A percentile compares a stretch with the other conserved stretches of the same genome.
Evolutionary conservation across 106 monocot genomes (phyloP).

Genomic region (Apostasia ramifera): DNA sequence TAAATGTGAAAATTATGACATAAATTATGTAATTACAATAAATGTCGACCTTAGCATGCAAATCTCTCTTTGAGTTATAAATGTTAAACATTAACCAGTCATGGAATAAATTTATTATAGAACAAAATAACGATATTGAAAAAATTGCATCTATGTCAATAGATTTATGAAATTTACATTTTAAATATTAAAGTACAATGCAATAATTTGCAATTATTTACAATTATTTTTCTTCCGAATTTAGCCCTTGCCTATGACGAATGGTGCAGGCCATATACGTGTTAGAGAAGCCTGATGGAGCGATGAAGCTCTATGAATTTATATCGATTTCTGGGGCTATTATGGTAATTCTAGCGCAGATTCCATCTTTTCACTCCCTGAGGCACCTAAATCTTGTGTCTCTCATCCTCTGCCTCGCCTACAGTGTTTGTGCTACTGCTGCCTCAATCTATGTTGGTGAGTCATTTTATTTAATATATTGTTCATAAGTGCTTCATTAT

Average conservation of each 20-base stretch:
- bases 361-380: conserved; percentile 79
- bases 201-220: background rate
- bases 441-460: conserved; percentile 52
- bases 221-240: background rate
- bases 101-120: too few species aligned
- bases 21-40: too few species aligned
- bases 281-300: conserved; percentile 29
- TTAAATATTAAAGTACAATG: background rate
- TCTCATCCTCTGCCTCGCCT: conserved; percentile 47
- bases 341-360: conserved; percentile 52
- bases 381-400: conserved; percentile 63
- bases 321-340: conserved; percentile 44
- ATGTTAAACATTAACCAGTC: too few species aligned
- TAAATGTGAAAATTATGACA: too few species aligned
- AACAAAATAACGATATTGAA: too few species aligned
- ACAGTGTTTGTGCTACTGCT: conserved; percentile 49
- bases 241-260: background rate
- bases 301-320: conserved; percentile 41
- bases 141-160: too few species aligned
- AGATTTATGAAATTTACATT: too few species aligned
- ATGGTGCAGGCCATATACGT: conserved; percentile 53
- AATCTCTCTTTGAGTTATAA: too few species aligned
- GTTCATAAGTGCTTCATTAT: too few species aligned
- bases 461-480: too few species aligned
- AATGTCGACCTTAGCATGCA: too few species aligned